Evolutionary conservation across 352 stramenopile species (phyloP), one percentile per base, ranked within the genome.

Genomic region (Phytophthora quininea): DNA sequence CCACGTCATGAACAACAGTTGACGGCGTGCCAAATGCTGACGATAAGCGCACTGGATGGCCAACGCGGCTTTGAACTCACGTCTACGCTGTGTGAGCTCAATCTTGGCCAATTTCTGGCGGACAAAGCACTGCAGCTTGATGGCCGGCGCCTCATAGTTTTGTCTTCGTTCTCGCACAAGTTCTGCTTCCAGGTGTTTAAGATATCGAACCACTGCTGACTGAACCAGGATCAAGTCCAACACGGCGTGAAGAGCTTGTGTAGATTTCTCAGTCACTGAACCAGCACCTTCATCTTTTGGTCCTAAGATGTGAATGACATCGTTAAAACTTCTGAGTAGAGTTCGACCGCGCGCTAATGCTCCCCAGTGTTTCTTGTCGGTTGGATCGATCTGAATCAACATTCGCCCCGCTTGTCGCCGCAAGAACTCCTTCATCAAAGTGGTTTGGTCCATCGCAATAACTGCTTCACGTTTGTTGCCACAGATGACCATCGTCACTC

Each of bases 1-100:
- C 75, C 77, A 88, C 30, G 72, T 76, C 38, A 84, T 64, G 32
- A 88, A 90, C 2, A 85, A 67, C 2, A 70, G 19, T 11, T 56
- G 70, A 12, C 83, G 79, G 15, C 83, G 78, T 3, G 86, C 86
- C 49, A 95, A 76, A 48, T 85, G 71, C 50, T 92, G 84, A 0
- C 86, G 83, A 19, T 84, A 91, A 1, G 76, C 78, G 57, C 86
- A 93, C 62, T 95, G 84, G 50, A 95, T 88, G 4, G 54, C 43
- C 5, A 88, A 35, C 0, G 83, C 78, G 0, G 79, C 74, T 1
- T 50, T 31, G 37, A 72, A 86, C 57, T 82, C 67, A 24, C 51
- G 53, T 19, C 69, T 55, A 6, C 79, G 68, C 12, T 59, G 65
- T 11, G 53, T 63, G 1, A 91, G 62, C 29, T 71, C 37, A 1